Base-by-base conservation (phyloP, 208 protist species). In the Endotrypanum monterogeii region DNA sequence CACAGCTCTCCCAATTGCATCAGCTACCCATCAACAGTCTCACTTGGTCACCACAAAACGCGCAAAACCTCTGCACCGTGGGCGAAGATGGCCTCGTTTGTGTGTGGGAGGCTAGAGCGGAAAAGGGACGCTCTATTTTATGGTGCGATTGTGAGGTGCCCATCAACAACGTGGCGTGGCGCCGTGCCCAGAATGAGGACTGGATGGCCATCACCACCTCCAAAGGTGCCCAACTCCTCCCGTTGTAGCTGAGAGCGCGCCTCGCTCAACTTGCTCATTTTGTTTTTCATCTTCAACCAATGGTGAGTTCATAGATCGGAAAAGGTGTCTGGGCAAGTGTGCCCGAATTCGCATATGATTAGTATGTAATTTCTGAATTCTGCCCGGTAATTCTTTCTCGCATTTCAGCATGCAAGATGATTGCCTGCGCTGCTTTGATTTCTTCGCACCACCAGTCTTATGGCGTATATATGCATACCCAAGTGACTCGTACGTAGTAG, bases 1-100 rank as follows among this genome's bases (percentile, higher is more conserved):
- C 89, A 11, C 73, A 90, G 75, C 83, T 99, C 41, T 73, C 79
- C 18, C 83, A 87, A 73, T 85, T 89, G 11, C 98, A 99, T 71
- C 84, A 79, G 44, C 76, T 86, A 35, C 86, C 91, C n/a, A 94
- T 99, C 46, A 99, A 99, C 87, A 91, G 93, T 46, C 90, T 99
- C 57, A 84, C 90, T 23, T 99, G 99, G 98, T 97, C 97, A 20
- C 97, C 98, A 23, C 93, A 98, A 76, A 97, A 91, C 32, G 87
- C 88, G 61, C 91, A 89, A 83, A 98, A 99, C 86, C 91, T 99
- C 30, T 97, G 92, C 80, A 98, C 95, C 39, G 96, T 94, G n/a
- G 98, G 93, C 23, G 98, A 99, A 79, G 98, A 99, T 74, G 90
- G 82, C 3, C 89, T 98, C 57, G 98, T 97, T 8, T 95, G 99